These are phyloP conservation scores for Debaryomyces tyrocola DNA, from an alignment of 805 yeast genomes.

Conservation along the genomic window DNA sequence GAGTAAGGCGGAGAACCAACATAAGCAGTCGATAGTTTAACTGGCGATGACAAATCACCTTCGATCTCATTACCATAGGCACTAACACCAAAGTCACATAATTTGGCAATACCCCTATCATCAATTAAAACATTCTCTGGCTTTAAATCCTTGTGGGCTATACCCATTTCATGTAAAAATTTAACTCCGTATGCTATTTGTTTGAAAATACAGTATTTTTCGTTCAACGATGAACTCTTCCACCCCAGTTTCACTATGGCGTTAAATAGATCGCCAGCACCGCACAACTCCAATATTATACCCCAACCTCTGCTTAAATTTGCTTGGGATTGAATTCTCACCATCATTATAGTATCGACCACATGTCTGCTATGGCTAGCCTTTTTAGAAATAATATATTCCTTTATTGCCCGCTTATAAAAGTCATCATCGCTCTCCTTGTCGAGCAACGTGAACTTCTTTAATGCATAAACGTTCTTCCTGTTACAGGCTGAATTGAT, in stretches of 20 bases:
- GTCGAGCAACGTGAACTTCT: conserved; percentile 58
- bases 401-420: conserved; percentile 63
- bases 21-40: conserved; percentile 43
- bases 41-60: conserved; percentile 46
- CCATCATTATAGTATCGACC: conserved; percentile 52
- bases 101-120: conserved; percentile 58
- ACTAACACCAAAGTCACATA: conserved; percentile 78
- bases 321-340: conserved; percentile 57
- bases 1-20: conserved; percentile 83
- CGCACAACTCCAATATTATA: conserved; percentile 62
- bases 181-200: conserved; percentile 64
- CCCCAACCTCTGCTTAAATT: conserved; percentile 73
- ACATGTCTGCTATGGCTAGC: conserved; percentile 60
- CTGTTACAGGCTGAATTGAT: conserved; percentile 38
- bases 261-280: conserved; percentile 61
- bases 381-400: conserved; percentile 59
- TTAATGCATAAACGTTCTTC: conserved; percentile 58
- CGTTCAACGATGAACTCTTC: conserved; percentile 50
- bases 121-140: conserved; percentile 72
- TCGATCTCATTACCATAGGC: conserved; percentile 59
- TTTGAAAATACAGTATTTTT: conserved; percentile 66
- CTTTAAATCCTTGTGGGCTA: conserved; percentile 72
- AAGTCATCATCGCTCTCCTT: conserved; percentile 66
- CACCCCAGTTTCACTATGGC: conserved; percentile 58
- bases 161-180: conserved; percentile 62